Evolutionary conservation across 2,329 filamentous ascomycete genomes (phyloP).

Genomic region (Sporothrix globosa): DNA sequence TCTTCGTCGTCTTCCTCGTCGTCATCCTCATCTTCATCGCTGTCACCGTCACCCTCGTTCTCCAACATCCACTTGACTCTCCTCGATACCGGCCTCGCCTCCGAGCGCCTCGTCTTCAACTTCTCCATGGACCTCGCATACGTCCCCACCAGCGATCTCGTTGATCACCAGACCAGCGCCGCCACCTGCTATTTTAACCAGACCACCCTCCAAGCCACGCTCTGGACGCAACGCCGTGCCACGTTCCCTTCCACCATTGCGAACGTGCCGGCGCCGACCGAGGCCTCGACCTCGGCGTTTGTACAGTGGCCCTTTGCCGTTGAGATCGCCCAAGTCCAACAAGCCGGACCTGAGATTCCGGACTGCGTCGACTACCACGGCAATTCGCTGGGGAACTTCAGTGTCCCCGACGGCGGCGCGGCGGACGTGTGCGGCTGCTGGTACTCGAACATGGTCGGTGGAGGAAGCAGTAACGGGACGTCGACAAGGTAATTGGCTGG

Average conservation of each 20-base stretch:
- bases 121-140: constrained; percentile 56
- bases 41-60: constrained; percentile 56
- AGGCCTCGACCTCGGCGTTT: constrained; percentile 40
- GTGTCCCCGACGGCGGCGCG: constrained; percentile 36
- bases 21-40: constrained; percentile 49
- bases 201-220: constrained; percentile 58
- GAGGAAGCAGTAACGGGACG: constrained; percentile 9
- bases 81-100: constrained; percentile 50
- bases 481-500: neutral
- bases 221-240: constrained; percentile 58
- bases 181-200: constrained; percentile 62
- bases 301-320: constrained; percentile 62
- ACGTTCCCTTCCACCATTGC: constrained; percentile 39
- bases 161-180: constrained; percentile 47
- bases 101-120: constrained; percentile 63
- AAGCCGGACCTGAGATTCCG: constrained; percentile 54
- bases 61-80: constrained; percentile 54
- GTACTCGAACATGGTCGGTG: constrained; percentile 42
- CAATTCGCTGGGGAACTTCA: constrained; percentile 46
- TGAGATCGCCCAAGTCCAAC: constrained; percentile 57
- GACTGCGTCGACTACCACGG: constrained; percentile 54
- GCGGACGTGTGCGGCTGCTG: constrained; percentile 46
- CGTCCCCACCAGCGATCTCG: constrained; percentile 51
- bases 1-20: constrained; percentile 41
- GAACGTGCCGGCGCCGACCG: constrained; percentile 34